A percentile compares a stretch with the other conserved stretches of the same genome.
These are phyloP conservation scores for Zygnema cylindricum DNA, from an alignment of 139 green algal genomes.

Conservation along the genomic window DNA sequence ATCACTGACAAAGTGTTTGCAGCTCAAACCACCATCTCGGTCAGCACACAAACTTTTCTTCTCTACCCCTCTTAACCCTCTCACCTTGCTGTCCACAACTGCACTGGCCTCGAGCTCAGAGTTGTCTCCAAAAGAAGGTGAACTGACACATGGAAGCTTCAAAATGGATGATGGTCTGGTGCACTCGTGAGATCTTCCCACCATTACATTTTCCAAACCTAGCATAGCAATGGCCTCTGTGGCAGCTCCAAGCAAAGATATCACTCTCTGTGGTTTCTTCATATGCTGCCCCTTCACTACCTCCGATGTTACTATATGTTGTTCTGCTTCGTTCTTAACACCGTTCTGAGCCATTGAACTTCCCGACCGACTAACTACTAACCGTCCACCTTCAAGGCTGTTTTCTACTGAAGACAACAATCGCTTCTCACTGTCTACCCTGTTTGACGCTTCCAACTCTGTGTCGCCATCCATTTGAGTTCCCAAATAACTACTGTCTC, in stretches of 20 bases:
- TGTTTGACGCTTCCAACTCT: background rate
- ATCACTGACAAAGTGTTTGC: too few relatives aligned
- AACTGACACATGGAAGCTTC: constrained; percentile 39
- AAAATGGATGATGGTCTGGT: constrained; percentile 25
- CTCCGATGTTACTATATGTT: background rate
- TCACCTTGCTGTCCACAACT: background rate
- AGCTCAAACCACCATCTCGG: too few relatives aligned
- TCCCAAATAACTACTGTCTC: background rate
- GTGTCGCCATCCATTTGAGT: too few relatives aligned
- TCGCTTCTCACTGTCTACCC: background rate
- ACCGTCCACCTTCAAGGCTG: background rate
- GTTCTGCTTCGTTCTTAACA: too few relatives aligned
- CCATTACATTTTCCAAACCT: constrained; percentile 39
- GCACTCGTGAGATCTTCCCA: constrained; percentile 51
- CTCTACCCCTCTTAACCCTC: too few relatives aligned
- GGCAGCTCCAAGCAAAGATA: constrained; percentile 43
- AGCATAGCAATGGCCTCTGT: constrained; percentile 30
- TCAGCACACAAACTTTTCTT: too few relatives aligned
- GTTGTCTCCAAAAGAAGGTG: background rate
- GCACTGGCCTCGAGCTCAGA: background rate
- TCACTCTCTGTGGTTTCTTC: constrained; percentile 14
- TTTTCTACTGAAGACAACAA: background rate
- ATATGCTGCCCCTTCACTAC: background rate
- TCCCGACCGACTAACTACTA: background rate
- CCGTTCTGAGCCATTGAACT: background rate